Conservation (phyloP, 192 early-diverging fungal genomes). For the Haplosporangium gracile region DNA sequence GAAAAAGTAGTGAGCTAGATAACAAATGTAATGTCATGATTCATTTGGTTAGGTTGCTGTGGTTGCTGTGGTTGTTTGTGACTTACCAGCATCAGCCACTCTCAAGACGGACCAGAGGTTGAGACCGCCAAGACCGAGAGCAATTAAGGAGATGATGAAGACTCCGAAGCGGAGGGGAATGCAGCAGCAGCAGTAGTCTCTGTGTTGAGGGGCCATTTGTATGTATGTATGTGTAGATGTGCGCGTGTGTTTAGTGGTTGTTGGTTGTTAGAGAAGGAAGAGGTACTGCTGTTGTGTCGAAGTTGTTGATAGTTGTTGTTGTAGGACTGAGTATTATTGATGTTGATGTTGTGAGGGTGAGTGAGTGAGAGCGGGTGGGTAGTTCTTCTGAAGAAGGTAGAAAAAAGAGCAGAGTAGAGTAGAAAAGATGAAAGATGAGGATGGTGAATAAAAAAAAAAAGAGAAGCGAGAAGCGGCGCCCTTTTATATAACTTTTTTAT, state of each 20-base stretch:
- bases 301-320: not conserved
- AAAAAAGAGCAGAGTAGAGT: not conserved
- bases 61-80: too few relatives aligned
- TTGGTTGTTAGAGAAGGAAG: not conserved
- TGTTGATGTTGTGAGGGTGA: not conserved
- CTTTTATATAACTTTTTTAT: not conserved
- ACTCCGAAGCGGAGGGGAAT: conserved; percentile 31
- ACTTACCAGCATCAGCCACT: not conserved
- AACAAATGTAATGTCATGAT: too few relatives aligned
- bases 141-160: conserved; percentile 22
- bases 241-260: not conserved
- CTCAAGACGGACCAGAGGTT: not conserved
- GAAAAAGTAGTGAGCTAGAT: too few relatives aligned
- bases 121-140: conserved; percentile 10
- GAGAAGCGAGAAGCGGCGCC: not conserved
- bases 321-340: not conserved
- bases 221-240: not conserved
- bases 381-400: not conserved
- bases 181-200: conserved; percentile 43
- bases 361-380: not conserved
- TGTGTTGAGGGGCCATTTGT: conserved; percentile 22
- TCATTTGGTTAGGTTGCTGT: too few relatives aligned
- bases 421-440: not conserved
- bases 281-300: not conserved
- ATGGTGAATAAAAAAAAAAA: not conserved